Evolutionary conservation across 768 basidiomycete genomes (phyloP).

Genomic region (Lactarius sanguifluus): DNA sequence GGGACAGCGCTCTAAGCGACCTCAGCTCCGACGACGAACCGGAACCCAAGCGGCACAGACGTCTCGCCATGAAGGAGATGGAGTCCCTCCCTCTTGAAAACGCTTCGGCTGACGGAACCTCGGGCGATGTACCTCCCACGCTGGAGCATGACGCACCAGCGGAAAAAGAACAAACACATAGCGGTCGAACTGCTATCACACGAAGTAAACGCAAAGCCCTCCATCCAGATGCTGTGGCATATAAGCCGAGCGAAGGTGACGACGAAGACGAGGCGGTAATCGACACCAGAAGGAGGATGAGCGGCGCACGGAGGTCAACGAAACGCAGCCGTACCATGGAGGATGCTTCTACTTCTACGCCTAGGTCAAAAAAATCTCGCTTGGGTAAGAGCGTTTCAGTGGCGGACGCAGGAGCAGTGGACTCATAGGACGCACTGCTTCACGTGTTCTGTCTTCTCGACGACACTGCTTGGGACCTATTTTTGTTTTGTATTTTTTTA

Average conservation of each 20-base stretch:
- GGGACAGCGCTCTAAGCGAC: conserved; percentile 19
- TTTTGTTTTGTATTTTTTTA: conserved; percentile 1
- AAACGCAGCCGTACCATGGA: conserved; percentile 29
- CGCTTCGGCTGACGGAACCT: not conserved
- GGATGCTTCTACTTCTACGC: conserved; percentile 9
- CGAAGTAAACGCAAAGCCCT: conserved; percentile 29
- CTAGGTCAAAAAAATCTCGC: conserved; percentile 26
- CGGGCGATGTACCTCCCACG: not conserved
- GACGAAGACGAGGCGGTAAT: conserved; percentile 17
- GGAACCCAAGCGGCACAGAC: conserved; percentile 16
- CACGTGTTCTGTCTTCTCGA: not conserved
- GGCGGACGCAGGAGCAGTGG: conserved; percentile 15
- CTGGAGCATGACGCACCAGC: not conserved
- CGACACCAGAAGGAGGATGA: conserved; percentile 15
- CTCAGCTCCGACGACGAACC: conserved; percentile 8
- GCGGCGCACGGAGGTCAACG: conserved; percentile 13
- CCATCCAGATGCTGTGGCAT: conserved; percentile 26
- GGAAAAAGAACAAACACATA: conserved; percentile 5
- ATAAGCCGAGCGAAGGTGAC: conserved; percentile 24
- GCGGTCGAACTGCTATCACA: not conserved
- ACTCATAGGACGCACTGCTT: conserved; percentile 11
- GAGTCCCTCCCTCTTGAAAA: conserved; percentile 2
- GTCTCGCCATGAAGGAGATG: conserved; percentile 1
- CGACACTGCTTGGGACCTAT: not conserved
- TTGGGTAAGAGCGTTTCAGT: conserved; percentile 24